phyloP scores from a whole-genome alignment of 2,329 filamentous ascomycete species.

The Diplocarpon rosae region DNA sequence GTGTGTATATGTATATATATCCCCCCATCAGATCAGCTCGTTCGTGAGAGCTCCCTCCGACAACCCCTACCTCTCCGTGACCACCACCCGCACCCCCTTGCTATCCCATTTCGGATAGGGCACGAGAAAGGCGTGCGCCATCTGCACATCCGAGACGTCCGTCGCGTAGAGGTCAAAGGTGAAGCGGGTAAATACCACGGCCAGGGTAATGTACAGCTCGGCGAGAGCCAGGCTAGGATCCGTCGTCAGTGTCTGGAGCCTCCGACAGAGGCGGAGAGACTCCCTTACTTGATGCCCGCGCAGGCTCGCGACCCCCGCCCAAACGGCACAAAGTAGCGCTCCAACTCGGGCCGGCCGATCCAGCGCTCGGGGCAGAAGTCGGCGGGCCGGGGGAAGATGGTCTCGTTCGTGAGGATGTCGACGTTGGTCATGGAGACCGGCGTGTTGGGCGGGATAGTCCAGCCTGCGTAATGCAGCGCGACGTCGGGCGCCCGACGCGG shows the following conservation, averaged over 20 bases:
- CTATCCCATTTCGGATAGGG: constrained; percentile 9
- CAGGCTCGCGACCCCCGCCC: constrained; percentile 11
- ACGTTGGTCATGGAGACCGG: constrained; percentile 30
- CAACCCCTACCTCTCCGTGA: constrained; percentile 1
- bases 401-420: constrained; percentile 5
- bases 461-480: constrained; percentile 8
- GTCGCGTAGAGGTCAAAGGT: constrained; percentile 9
- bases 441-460: constrained; percentile 22
- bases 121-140: constrained; percentile 11
- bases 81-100: constrained; percentile 10
- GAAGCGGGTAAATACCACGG: constrained; percentile 9
- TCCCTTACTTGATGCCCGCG: constrained; percentile 10
- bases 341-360: constrained; percentile 23
- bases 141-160: constrained; percentile 9
- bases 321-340: constrained; percentile 29
- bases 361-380: constrained; percentile 10
- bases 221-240: constrained; percentile 6
- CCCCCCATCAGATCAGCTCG: not conserved
- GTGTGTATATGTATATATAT: no score
- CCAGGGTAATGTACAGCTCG: constrained; percentile 7
- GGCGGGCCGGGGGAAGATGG: constrained; percentile 6
- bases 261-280: no score
- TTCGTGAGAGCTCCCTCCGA: not conserved
- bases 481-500: constrained; percentile 8
- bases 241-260: no score